Evolutionary conservation across 2,329 filamentous ascomycete genomes (phyloP).

Genomic region (Monilinia fructigena): DNA sequence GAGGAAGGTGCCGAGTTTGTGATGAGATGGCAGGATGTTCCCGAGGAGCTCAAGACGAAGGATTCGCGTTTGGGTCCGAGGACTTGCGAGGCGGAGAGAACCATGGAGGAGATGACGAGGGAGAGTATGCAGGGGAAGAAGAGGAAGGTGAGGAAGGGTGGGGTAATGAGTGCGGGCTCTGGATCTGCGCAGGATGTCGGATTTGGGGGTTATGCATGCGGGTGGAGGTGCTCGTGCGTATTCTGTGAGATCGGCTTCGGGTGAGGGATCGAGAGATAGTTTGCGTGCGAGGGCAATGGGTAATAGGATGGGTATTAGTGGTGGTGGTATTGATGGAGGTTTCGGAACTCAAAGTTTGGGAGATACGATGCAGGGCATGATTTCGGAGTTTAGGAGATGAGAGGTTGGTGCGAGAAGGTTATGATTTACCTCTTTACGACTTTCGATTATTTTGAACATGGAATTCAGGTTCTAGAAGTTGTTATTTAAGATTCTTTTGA

Average conservation of each 20-base stretch:
- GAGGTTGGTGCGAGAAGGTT: no score
- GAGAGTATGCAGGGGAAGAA: background rate
- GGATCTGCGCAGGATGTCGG: background rate
- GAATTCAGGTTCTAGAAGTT: background rate
- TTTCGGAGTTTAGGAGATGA: background rate
- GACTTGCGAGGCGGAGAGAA: background rate
- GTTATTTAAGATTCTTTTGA: background rate
- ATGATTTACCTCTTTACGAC: background rate
- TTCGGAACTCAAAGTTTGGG: no score
- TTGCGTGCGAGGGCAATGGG: background rate
- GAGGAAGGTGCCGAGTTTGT: constrained; percentile 35
- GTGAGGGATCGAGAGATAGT: background rate
- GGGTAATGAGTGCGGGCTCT: no score
- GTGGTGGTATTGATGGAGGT: no score
- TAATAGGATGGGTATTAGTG: background rate
- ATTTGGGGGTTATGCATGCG: background rate
- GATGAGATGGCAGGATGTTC: constrained; percentile 27
- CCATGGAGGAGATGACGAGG: background rate
- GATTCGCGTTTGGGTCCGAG: background rate
- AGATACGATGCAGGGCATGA: background rate
- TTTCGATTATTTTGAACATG: background rate
- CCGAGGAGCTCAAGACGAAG: background rate
- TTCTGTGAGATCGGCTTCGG: background rate
- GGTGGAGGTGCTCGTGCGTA: background rate
- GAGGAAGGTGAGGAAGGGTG: background rate